Conservation (phyloP, 1,284 basidiomycete genomes). For the Entoloma clypeatum region DNA sequence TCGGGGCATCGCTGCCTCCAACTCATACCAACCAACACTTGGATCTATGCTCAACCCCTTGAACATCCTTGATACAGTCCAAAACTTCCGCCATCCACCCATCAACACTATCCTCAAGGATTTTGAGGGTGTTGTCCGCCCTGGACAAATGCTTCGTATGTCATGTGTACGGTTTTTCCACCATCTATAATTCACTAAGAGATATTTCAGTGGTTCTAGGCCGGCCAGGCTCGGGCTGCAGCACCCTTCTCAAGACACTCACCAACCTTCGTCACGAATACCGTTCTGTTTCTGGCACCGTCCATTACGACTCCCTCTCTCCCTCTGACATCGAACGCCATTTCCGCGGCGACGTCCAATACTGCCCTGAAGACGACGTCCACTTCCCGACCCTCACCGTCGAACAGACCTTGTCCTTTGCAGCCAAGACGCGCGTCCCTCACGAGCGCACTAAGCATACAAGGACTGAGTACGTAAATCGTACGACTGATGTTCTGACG, state of each 20-base stretch:
- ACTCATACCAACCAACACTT: constrained; percentile 41
- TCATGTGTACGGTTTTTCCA: constrained; percentile 6
- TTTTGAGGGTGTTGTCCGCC: constrained; percentile 44
- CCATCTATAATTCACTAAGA: not conserved
- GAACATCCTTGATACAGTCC: constrained; percentile 26
- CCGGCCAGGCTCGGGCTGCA: constrained; percentile 57
- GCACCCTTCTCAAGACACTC: constrained; percentile 56
- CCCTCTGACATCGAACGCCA: constrained; percentile 44
- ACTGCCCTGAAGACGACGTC: constrained; percentile 63
- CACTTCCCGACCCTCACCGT: constrained; percentile 73
- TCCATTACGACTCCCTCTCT: constrained; percentile 61
- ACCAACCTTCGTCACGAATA: constrained; percentile 52
- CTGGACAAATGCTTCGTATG: constrained; percentile 52
- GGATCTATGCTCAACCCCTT: constrained; percentile 37
- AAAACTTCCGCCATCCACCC: constrained; percentile 33
- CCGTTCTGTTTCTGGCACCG: constrained; percentile 51
- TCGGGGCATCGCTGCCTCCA: constrained; percentile 40
- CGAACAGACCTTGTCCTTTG: constrained; percentile 56
- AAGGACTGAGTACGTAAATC: constrained; percentile 39
- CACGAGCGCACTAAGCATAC: constrained; percentile 38
- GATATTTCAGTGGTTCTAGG: constrained; percentile 48
- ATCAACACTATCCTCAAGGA: constrained; percentile 38
- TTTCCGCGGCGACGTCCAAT: constrained; percentile 59
- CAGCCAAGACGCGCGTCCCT: constrained; percentile 53
- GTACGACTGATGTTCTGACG: constrained; percentile 50